These are phyloP conservation scores for Pseudodiploospora longispora DNA, from an alignment of 2,329 filamentous ascomycete genomes.

Conservation along the genomic window DNA sequence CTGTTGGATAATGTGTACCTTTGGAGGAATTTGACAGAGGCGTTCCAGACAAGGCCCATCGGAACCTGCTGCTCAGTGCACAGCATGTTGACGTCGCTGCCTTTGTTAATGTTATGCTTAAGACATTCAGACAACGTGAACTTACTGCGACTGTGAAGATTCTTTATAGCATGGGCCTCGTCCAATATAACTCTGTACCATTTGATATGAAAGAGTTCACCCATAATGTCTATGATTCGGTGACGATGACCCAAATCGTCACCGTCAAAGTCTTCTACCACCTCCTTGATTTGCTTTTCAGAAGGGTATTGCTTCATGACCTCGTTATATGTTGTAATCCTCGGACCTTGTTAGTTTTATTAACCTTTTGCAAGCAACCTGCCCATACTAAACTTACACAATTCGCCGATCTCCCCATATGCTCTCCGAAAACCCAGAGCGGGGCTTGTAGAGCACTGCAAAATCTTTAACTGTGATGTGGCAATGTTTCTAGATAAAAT, in stretches of 20 bases:
- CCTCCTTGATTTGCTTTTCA: fast-evolving
- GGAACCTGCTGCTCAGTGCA: slow-evolving; percentile 19
- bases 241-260: slow-evolving; percentile 15
- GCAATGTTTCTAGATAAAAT: neutral
- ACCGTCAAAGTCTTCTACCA: neutral
- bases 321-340: slow-evolving; percentile 23
- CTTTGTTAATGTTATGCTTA: neutral
- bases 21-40: slow-evolving; percentile 23
- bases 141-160: slow-evolving; percentile 26
- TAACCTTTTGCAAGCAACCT: neutral
- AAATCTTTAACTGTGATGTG: neutral
- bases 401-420: no score
- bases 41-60: slow-evolving; percentile 29
- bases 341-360: no score
- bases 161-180: slow-evolving; percentile 50
- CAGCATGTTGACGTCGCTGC: slow-evolving; percentile 16
- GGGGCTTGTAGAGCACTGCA: no score
- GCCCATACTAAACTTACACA: neutral
- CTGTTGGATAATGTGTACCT: slow-evolving; percentile 15
- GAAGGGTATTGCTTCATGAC: slow-evolving; percentile 13
- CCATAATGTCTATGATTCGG: slow-evolving; percentile 31
- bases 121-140: neutral
- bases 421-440: no score
- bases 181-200: slow-evolving; percentile 49
- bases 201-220: slow-evolving; percentile 19